Percentiles rank a stretch among this genome's conserved stretches.
Evolutionary conservation across 2,329 filamentous ascomycete species (phyloP).

Genomic region (Magnaporthiopsis rhizophila): DNA sequence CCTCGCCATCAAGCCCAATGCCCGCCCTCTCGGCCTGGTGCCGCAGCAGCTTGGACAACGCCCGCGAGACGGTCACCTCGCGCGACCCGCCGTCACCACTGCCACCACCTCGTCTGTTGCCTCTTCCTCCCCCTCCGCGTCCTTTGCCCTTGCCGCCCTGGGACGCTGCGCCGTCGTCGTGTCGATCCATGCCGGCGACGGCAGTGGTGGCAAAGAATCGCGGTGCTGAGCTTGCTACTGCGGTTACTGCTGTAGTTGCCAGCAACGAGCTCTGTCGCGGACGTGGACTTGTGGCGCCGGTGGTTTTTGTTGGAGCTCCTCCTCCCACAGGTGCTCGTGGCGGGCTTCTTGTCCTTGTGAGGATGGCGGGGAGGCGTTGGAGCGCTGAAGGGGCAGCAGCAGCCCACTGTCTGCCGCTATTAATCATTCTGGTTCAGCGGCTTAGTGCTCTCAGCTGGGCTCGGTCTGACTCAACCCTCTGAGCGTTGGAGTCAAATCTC

Average conservation of each 20-base stretch:
- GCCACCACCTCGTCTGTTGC: constrained; percentile 14
- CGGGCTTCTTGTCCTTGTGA: neutral
- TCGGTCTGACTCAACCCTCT: too few species aligned
- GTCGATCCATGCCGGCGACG: constrained; percentile 14
- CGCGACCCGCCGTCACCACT: constrained; percentile 25
- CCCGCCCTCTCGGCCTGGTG: constrained; percentile 51
- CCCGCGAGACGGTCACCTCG: constrained; percentile 43
- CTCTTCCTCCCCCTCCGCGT: constrained; percentile 7
- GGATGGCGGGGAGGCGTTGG: neutral
- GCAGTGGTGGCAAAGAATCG: neutral
- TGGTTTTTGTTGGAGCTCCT: neutral
- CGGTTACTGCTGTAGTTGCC: neutral
- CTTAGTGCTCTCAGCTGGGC: too few species aligned
- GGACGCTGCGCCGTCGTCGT: constrained; percentile 9
- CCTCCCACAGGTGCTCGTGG: neutral
- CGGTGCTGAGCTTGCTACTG: too few species aligned
- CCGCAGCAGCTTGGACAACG: constrained; percentile 44
- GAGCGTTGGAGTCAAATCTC: too few species aligned
- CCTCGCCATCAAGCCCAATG: constrained; percentile 48
- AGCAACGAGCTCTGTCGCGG: neutral
- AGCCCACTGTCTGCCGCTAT: too few species aligned
- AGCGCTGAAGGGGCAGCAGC: too few species aligned
- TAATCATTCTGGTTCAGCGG: too few species aligned
- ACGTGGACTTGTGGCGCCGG: neutral
- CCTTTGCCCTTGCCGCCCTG: constrained; percentile 11